Base-by-base conservation (phyloP, 2,329 filamentous ascomycete genomes). In the Clonostachys sp. region DNA sequence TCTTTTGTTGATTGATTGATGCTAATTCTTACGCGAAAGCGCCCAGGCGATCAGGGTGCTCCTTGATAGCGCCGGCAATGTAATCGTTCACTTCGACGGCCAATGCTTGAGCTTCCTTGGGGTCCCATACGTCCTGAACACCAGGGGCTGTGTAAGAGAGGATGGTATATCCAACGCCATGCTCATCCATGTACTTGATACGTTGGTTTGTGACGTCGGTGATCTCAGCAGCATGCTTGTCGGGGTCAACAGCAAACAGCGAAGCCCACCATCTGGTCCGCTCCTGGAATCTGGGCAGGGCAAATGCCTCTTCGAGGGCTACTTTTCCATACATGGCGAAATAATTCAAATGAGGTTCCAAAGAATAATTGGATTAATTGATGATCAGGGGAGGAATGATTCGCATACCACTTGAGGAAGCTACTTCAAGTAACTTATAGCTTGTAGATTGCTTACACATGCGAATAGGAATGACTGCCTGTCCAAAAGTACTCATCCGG, bases 221-320 rank as follows among this genome's bases (percentile, higher is more conserved):
- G 53, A 73, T 85, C 61, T 85, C 78, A 24, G 62, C 66, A 47
- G 73, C 71, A 51, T 84, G 80, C 60, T 76, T 78, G 12, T 80
- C 77, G 3, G 77, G 68, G 52, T 84, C 74, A n/a, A 75, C 68
- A 13, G 78, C 73, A 57, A 84, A 85, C 18, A 84, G 61, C 5
- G 68, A 64, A 2, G 81, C 82, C 80, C 80, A 83, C 78, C 80
- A 83, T 54, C 68, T 66, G 6, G 77, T 80, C 61, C 76, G 77
- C 52, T 83, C 77, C 42, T 74, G 68, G 51, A 83, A 72, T 34
- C 79, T 73, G 41, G 82, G 79, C 7, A 83, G 69, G 50, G 75
- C 76, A 52, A 83, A 84, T 13, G 80, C 79, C 63, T 84, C 81
- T 60, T 84, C 81, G 18, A 84, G 68, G 12, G 77, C 76, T 49